Evolutionary conservation across 768 basidiomycete species (phyloP), one percentile per base, ranked within the genome.

Genomic region (Mycena vulgaris): DNA sequence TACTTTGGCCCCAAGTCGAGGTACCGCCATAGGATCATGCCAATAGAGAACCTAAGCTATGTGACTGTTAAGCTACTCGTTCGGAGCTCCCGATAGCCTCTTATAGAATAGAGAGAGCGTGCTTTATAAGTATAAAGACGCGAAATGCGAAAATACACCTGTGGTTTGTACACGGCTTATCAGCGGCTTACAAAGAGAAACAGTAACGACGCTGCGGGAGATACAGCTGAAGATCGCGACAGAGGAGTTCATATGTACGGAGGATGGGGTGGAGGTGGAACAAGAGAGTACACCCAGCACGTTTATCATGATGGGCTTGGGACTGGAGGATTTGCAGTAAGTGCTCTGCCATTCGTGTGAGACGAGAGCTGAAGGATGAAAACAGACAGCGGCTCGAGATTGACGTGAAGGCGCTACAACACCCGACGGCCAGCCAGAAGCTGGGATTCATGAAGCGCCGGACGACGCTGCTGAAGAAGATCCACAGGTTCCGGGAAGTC

Each of bases 271-370:
- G 17, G 45, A 57, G 31, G 40, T 66, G 13, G 45, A 58, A 31
- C 47, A 42, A 14, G 13, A 49, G 17, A 14, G 49, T 39, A 48
- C 55, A 3, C 8, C 63, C 1, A 47, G 53, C 27, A 56, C 53
- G 4, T 56, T 65, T 23, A 56, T 65, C 23, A 39, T 6, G 16
- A 48, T 66, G 55, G 64, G 64, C 9, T 31, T 66, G 17, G 64
- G 48, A 2, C n/a, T 66, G 23, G 55, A 64, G 16, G 3, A 45
- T 5, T 10, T 1, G 4, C 63, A 64, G 63, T 55, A 30, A 42
- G 63, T 64, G 5, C 2, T n/a, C n/a, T n/a, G n/a, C 21, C 17
- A 35, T 0, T 1, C 37, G 17, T 25, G 28, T 21, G 21, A 14
- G 11, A 35, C 33, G 21, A 13, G 37, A 49, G 30, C 48, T 52